Conservation (phyloP, 306 rosid species). For the Crotalaria pallida region DNA sequence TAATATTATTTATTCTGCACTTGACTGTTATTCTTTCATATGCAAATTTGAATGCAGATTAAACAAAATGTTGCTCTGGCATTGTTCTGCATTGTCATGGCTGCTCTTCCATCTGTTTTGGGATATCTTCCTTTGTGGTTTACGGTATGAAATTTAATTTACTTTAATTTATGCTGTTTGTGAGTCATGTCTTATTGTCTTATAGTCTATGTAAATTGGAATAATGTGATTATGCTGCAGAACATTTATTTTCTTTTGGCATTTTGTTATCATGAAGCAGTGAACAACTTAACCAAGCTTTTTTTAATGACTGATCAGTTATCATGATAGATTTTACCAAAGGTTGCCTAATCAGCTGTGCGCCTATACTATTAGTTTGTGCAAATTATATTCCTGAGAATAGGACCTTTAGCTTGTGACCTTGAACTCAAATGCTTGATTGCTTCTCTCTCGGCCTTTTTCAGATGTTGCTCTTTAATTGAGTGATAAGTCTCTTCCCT, state of each 20-base stretch:
- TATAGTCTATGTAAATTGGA: neutral
- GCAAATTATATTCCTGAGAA: neutral
- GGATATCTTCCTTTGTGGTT: conserved; percentile 94
- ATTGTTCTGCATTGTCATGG: conserved; percentile 65
- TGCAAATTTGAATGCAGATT: conserved; percentile 51
- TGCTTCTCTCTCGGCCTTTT: neutral
- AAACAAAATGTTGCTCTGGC: conserved; percentile 94
- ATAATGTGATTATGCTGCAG: neutral
- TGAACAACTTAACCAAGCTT: neutral
- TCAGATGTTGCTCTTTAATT: conserved; percentile 6
- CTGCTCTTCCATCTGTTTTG: conserved; percentile 90
- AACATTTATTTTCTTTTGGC: conserved; percentile 1
- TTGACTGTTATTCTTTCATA: conserved; percentile 12
- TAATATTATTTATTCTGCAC: neutral
- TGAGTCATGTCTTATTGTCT: neutral
- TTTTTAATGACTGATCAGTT: neutral
- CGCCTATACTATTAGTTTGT: neutral
- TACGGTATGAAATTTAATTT: conserved; percentile 58
- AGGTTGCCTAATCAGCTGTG: neutral
- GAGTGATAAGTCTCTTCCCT: neutral
- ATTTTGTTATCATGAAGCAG: neutral
- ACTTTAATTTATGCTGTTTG: conserved; percentile 11
- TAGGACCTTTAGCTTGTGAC: neutral
- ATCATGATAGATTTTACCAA: neutral
- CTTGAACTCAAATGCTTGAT: neutral